Base-by-base conservation (phyloP, 2,329 filamentous ascomycete genomes). In the Helotiales sp. region DNA sequence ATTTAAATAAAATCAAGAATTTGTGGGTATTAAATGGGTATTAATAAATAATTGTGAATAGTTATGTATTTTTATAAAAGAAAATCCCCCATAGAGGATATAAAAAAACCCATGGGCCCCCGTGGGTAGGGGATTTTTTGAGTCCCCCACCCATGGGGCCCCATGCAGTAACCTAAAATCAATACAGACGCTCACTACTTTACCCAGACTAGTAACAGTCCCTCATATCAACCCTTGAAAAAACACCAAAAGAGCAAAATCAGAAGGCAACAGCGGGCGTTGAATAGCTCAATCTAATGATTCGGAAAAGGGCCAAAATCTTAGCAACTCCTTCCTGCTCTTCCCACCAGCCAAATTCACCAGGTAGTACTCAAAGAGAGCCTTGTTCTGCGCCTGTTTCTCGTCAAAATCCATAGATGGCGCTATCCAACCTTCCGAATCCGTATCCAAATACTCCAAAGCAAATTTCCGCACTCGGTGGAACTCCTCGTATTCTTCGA, bases 301-400 rank as follows among this genome's bases (percentile, higher is more conserved):
- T 52, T 52, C 49, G 26, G 22, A 52, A 52, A 52, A 52, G 24
- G 49, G 49, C 49, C 22, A 52, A 26, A 30, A 11, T 28, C 49
- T 52, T 28, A 52, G 26, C 26, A 52, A 52, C 26, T 52, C 49
- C 26, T 52, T 28, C 49, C 49, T 52, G 26, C 49, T 52, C 49
- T 52, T 52, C 49, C 49, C 49, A 52, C 20, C 49, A 52, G 49
- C 49, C 49, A 26, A 26, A 52, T 52, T 52, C 20, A 26, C 49
- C 49, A 52, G 26, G 49, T 52, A 52, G 49, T 52, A 52, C 26
- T 52, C 49, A 52, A 52, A 52, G 10, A 52, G 26, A 52, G 49
- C 49, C 49, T 52, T 52, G 49, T 52, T 52, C 49, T 52, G 7
- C 49, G 26, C 26, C 49, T 52, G 8, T 28, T 52, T 52, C 49